phyloP scores from a whole-genome alignment of 1,284 basidiomycete species.

The Cutaneotrichosporon dermatis region DNA sequence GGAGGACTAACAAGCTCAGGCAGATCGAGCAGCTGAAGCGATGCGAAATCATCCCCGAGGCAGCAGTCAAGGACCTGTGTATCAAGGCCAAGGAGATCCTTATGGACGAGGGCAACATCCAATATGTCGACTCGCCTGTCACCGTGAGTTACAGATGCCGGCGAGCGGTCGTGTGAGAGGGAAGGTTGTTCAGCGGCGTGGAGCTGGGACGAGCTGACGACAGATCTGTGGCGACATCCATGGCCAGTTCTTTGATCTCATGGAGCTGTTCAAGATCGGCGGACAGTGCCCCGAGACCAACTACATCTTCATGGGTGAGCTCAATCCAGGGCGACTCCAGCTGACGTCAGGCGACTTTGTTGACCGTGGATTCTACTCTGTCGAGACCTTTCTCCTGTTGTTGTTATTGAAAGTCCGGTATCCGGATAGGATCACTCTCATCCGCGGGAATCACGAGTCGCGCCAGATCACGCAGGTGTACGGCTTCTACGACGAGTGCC shows the following conservation, averaged over 20 bases:
- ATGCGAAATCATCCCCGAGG: slow-evolving; percentile 89
- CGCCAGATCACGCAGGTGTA: slow-evolving; percentile 98
- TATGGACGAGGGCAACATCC: slow-evolving; percentile 96
- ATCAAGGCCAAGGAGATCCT: slow-evolving; percentile 92
- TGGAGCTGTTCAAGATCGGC: slow-evolving; percentile 94
- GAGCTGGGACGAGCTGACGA: slow-evolving; percentile 3
- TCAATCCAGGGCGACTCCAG: background rate
- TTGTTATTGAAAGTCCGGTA: slow-evolving; percentile 96
- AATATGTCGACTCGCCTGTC: slow-evolving; percentile 91
- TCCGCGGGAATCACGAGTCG: slow-evolving; percentile 98
- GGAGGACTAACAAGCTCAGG: slow-evolving; percentile 13
- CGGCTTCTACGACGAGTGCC: slow-evolving; percentile 98
- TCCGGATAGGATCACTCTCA: slow-evolving; percentile 94
- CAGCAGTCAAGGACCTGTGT: slow-evolving; percentile 87
- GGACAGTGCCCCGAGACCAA: slow-evolving; percentile 93
- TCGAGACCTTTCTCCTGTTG: slow-evolving; percentile 92
- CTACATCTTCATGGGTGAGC: slow-evolving; percentile 96
- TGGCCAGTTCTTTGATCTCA: slow-evolving; percentile 95
- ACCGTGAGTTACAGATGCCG: slow-evolving; percentile 60
- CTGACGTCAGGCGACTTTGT: slow-evolving; percentile 68
- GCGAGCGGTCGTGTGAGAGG: no score
- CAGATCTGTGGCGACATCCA: slow-evolving; percentile 99
- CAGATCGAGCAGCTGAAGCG: slow-evolving; percentile 85
- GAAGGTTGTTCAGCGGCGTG: no score
- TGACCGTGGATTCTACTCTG: slow-evolving; percentile 93